Evolutionary conservation across 2,329 filamentous ascomycete species (phyloP).

Genomic region (Decorospora gaudefroyi): DNA sequence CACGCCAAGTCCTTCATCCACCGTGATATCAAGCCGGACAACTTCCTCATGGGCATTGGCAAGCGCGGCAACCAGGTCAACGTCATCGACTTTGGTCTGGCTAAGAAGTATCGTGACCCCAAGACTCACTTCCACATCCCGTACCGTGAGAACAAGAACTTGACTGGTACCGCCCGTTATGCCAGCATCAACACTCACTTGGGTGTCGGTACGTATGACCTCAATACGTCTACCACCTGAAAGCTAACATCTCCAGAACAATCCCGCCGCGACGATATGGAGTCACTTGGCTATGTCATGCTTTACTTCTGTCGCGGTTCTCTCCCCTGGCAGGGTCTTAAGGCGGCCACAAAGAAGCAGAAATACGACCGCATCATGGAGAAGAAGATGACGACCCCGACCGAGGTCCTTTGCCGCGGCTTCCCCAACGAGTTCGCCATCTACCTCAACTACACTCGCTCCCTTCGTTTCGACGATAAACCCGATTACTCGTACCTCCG

Average conservation of each 20-base stretch:
- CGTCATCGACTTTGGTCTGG: conserved; percentile 97
- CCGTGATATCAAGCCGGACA: conserved; percentile 99
- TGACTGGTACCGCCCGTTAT: conserved; percentile 97
- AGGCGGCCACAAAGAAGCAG: conserved; percentile 99
- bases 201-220: conserved; percentile 72
- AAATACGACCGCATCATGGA: conserved; percentile 99
- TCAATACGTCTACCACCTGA: not conserved
- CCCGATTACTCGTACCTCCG: conserved; percentile 99
- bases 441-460: conserved; percentile 98
- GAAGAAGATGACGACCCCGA: conserved; percentile 99
- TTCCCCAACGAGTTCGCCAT: conserved; percentile 99
- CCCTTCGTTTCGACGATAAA: conserved; percentile 98
- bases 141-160: conserved; percentile 99
- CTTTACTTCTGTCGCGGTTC: conserved; percentile 99
- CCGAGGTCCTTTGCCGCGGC: conserved; percentile 96
- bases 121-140: conserved; percentile 99
- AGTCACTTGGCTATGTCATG: conserved; percentile 98
- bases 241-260: conserved; percentile 66
- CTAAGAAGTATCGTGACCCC: conserved; percentile 99
- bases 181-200: conserved; percentile 98
- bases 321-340: conserved; percentile 97
- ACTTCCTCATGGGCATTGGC: conserved; percentile 99
- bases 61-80: conserved; percentile 99
- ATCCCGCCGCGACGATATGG: conserved; percentile 99
- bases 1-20: conserved; percentile 99